These are phyloP conservation scores for Piromyces sp. DNA, from an alignment of 192 early-diverging fungal species.

Conservation along the genomic window DNA sequence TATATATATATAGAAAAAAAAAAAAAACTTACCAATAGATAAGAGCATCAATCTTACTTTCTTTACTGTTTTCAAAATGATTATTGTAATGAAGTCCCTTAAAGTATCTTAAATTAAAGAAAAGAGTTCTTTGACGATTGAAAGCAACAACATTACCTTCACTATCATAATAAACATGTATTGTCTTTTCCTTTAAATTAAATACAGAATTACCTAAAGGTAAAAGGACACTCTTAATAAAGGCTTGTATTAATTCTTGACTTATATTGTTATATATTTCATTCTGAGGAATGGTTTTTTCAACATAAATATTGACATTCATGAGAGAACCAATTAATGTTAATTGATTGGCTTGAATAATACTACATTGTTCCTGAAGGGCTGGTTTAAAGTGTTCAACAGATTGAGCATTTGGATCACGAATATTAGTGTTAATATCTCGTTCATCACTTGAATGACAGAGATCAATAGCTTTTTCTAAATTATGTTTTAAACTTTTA, in stretches of 20 bases:
- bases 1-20: too few relatives aligned
- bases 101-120: constrained; percentile 71
- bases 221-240: background rate
- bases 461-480: background rate
- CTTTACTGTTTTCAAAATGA: background rate
- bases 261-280: background rate
- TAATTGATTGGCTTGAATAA: background rate
- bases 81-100: constrained; percentile 39
- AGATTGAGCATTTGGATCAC: background rate
- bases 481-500: background rate
- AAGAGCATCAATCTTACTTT: background rate
- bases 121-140: constrained; percentile 52
- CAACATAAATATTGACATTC: background rate
- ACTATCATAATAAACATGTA: constrained; percentile 66
- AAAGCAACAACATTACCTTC: constrained; percentile 59
- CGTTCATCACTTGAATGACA: background rate
- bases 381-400: background rate
- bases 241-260: background rate
- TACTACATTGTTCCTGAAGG: background rate
- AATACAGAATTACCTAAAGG: constrained; percentile 33
- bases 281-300: background rate
- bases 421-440: background rate
- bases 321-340: background rate
- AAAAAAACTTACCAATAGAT: background rate
- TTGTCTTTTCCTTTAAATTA: constrained; percentile 21